These are phyloP conservation scores for Maudiozyma pseudohumilis DNA, from an alignment of 805 yeast genomes.

Conservation along the genomic window DNA sequence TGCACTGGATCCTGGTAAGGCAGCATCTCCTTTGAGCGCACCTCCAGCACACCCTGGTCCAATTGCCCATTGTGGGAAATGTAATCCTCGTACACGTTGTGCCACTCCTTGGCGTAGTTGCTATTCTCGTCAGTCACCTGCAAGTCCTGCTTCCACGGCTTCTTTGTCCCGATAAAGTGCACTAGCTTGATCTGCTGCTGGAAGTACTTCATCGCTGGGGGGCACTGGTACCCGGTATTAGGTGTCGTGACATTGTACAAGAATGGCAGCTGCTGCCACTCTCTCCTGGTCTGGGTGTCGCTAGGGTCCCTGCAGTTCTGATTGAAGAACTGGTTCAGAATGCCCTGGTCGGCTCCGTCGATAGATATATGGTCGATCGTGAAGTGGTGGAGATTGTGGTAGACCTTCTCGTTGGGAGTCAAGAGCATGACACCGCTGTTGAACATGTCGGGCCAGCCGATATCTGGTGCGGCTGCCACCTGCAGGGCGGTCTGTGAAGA, in stretches of 20 bases:
- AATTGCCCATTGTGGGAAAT: slow-evolving; percentile 2
- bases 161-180: slow-evolving; percentile 57
- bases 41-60: not conserved
- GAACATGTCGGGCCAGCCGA: slow-evolving; percentile 89
- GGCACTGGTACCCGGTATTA: slow-evolving; percentile 56
- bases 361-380: slow-evolving; percentile 34
- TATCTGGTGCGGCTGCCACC: slow-evolving; percentile 57
- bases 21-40: not conserved
- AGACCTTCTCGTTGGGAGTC: slow-evolving; percentile 41
- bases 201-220: slow-evolving; percentile 58
- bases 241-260: slow-evolving; percentile 71
- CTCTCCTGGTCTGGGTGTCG: slow-evolving; percentile 3
- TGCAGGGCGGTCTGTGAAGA: slow-evolving; percentile 18
- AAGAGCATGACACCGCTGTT: slow-evolving; percentile 67
- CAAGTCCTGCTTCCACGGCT: slow-evolving; percentile 41
- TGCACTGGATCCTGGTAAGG: not conserved
- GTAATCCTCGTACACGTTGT: slow-evolving; percentile 11
- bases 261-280: slow-evolving; percentile 72
- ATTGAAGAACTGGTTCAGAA: slow-evolving; percentile 64
- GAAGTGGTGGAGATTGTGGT: slow-evolving; percentile 31
- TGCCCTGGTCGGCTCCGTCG: slow-evolving; percentile 92
- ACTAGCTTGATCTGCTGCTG: slow-evolving; percentile 35
- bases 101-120: slow-evolving; percentile 13
- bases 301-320: slow-evolving; percentile 12
- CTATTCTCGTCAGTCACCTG: slow-evolving; percentile 2